Conservation (phyloP, 2,329 filamentous ascomycete species). For the Coleophoma eucalyptorum region DNA sequence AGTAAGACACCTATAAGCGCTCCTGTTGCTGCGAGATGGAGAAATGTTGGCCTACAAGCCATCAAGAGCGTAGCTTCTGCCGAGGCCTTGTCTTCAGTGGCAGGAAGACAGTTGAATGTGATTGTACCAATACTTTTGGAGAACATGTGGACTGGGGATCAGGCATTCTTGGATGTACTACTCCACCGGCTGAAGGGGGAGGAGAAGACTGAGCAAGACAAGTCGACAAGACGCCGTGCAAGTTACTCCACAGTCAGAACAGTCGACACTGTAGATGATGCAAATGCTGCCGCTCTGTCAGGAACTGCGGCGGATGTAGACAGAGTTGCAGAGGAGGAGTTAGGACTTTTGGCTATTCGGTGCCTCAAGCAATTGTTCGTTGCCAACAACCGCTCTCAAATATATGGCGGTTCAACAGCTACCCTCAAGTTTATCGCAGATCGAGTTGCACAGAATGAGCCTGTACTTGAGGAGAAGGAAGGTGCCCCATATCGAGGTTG, state of each 20-base stretch:
- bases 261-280: slow-evolving; percentile 57
- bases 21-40: slow-evolving; percentile 76
- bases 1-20: slow-evolving; percentile 57
- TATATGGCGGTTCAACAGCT: slow-evolving; percentile 70
- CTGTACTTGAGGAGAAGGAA: slow-evolving; percentile 42
- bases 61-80: slow-evolving; percentile 79
- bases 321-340: slow-evolving; percentile 84
- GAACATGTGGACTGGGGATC: slow-evolving; percentile 75
- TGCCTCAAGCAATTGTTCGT: slow-evolving; percentile 85
- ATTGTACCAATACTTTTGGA: slow-evolving; percentile 83
- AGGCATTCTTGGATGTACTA: slow-evolving; percentile 65
- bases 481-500: slow-evolving; percentile 57
- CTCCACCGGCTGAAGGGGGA: slow-evolving; percentile 63
- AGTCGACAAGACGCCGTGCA: slow-evolving; percentile 61
- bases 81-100: slow-evolving; percentile 72
- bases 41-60: slow-evolving; percentile 69
- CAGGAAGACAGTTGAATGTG: slow-evolving; percentile 70
- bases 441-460: slow-evolving; percentile 44
- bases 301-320: slow-evolving; percentile 85
- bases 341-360: slow-evolving; percentile 77
- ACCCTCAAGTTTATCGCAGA: slow-evolving; percentile 72
- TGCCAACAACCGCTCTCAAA: slow-evolving; percentile 76
- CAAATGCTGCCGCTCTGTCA: slow-evolving; percentile 68
- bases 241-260: slow-evolving; percentile 79
- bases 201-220: slow-evolving; percentile 65